phyloP scores from a whole-genome alignment of 768 basidiomycete species.

The Amanita inopinata region DNA sequence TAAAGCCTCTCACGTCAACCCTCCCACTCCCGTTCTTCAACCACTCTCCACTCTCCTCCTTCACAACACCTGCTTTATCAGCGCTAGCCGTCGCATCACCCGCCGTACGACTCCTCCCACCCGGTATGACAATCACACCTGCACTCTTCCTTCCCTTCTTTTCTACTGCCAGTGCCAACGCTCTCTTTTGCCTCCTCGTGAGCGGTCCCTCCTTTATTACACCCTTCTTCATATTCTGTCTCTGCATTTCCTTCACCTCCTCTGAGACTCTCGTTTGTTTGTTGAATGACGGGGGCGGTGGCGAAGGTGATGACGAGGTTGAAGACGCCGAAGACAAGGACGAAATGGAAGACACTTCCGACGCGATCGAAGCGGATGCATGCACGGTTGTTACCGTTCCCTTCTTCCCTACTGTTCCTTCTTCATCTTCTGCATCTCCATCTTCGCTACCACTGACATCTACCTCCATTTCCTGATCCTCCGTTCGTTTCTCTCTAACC shows the following conservation, averaged over 20 bases:
- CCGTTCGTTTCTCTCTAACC: constrained; percentile 1
- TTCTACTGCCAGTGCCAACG: constrained; percentile 57
- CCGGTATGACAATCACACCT: constrained; percentile 63
- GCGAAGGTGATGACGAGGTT: constrained; percentile 19
- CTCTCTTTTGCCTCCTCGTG: constrained; percentile 61
- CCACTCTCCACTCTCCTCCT: constrained; percentile 32
- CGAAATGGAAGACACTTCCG: constrained; percentile 13
- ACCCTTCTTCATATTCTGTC: constrained; percentile 7
- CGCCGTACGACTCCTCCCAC: constrained; percentile 33
- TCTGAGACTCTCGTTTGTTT: constrained; percentile 1
- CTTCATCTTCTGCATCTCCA: constrained; percentile 11
- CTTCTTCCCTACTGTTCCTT: no score
- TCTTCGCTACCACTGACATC: constrained; percentile 12
- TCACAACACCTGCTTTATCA: constrained; percentile 21
- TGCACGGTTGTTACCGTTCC: constrained; percentile 11
- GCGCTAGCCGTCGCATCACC: constrained; percentile 23
- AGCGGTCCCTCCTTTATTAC: constrained; percentile 32
- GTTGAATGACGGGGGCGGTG: constrained; percentile 13
- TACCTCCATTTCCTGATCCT: constrained; percentile 10
- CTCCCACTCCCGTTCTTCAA: constrained; percentile 43
- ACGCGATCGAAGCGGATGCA: constrained; percentile 11
- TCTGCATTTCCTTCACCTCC: constrained; percentile 12
- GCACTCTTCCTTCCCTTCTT: constrained; percentile 29
- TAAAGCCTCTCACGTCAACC: constrained; percentile 68
- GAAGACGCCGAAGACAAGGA: constrained; percentile 14